Percentiles rank a stretch among this genome's conserved stretches.
Evolutionary conservation across 306 rosid genomes (phyloP).

Genomic region (Rosa lucieae): DNA sequence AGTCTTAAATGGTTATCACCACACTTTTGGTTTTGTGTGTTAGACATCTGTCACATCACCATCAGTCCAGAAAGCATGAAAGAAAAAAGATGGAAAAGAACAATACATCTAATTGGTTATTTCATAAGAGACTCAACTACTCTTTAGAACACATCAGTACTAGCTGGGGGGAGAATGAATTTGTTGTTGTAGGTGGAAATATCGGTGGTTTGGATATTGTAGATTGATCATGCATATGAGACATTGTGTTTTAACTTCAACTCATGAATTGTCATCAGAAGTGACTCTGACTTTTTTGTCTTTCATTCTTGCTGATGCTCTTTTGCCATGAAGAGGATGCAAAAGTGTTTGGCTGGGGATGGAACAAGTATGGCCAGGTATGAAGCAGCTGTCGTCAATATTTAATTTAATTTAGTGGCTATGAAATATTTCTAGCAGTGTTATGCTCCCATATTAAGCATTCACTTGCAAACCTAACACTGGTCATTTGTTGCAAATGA

Average conservation of each 20-base stretch:
- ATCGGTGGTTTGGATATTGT: background rate
- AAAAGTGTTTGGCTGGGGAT: conserved; percentile 94
- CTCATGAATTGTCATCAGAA: background rate
- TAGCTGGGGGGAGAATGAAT: background rate
- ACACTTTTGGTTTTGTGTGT: background rate
- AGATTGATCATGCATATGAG: background rate
- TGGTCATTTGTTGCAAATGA: conserved; percentile 22
- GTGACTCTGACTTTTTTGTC: background rate
- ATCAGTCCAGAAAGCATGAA: background rate
- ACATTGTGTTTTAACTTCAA: background rate
- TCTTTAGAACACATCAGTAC: background rate
- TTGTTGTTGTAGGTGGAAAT: background rate
- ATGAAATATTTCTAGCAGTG: background rate
- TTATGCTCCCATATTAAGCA: background rate
- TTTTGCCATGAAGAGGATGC: conserved; percentile 56
- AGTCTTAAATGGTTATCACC: background rate
- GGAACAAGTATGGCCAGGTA: conserved; percentile 99
- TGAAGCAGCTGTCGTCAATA: background rate
- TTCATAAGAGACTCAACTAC: background rate
- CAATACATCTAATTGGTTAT: background rate
- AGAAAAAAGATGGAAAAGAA: background rate
- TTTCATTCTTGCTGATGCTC: conserved; percentile 13
- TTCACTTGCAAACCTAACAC: background rate
- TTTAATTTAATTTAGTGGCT: background rate
- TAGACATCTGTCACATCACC: background rate